These are phyloP conservation scores for Fusarium bactridioides DNA, from an alignment of 2,329 filamentous ascomycete genomes.

Conservation along the genomic window DNA sequence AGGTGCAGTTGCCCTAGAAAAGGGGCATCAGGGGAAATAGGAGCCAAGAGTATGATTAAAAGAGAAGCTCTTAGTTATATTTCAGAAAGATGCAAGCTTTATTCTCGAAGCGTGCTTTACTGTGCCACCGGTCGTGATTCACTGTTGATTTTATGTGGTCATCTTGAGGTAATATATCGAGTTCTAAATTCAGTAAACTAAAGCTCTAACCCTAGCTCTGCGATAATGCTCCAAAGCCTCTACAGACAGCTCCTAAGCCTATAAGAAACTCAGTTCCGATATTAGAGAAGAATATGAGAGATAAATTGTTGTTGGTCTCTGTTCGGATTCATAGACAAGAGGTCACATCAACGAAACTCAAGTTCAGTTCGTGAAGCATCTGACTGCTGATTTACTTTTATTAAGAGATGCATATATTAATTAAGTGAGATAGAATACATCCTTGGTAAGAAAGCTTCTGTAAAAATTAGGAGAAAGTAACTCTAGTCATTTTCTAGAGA, in stretches of 20 bases:
- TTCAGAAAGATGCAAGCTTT: too few relatives aligned
- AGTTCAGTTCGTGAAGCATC: neutral
- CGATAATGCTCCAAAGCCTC: neutral
- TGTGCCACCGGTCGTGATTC: neutral
- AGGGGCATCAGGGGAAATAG: neutral
- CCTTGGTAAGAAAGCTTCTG: neutral
- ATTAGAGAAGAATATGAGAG: neutral
- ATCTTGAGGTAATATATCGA: neutral
- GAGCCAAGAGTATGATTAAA: neutral
- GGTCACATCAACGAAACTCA: neutral
- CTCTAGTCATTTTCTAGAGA: neutral
- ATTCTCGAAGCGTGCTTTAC: too few relatives aligned
- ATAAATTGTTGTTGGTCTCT: neutral
- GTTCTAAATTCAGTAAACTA: too few relatives aligned
- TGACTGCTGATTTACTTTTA: neutral
- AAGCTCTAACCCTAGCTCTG: too few relatives aligned
- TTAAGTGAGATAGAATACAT: too few relatives aligned
- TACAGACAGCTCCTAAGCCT: neutral
- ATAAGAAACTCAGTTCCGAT: too few relatives aligned
- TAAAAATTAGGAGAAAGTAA: neutral
- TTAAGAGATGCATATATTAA: neutral
- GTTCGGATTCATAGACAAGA: neutral
- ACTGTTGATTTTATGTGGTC: neutral
- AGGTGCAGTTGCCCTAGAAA: neutral
- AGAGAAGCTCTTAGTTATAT: neutral